phyloP scores from a whole-genome alignment of 176 grass and related monocot species.

The Carex myosuroides region DNA sequence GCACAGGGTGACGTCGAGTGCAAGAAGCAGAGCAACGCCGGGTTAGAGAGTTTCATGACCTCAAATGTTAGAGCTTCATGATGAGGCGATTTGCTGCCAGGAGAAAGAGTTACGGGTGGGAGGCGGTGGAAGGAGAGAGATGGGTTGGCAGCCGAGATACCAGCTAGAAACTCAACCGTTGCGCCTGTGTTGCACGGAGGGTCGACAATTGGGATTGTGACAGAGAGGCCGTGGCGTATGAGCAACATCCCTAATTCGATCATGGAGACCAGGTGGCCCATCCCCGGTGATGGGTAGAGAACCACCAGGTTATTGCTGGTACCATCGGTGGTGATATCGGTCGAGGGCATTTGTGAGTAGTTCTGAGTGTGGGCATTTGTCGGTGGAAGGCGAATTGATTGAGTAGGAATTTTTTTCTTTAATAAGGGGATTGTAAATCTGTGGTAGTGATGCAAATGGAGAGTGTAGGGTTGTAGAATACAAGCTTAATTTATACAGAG shows the following conservation, averaged over 20 bases:
- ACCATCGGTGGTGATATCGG: neutral
- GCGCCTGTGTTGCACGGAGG: slow-evolving; percentile 21
- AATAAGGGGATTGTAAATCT: neutral
- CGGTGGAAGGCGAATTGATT: neutral
- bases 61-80: neutral
- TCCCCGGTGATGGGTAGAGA: slow-evolving; percentile 30
- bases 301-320: slow-evolving; percentile 26
- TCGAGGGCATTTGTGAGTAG: neutral
- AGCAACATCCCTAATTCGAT: slow-evolving; percentile 38
- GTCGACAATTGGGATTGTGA: slow-evolving; percentile 26
- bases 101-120: neutral
- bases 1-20: slow-evolving; percentile 19
- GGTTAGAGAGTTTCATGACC: slow-evolving; percentile 17
- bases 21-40: slow-evolving; percentile 23
- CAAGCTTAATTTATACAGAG: neutral
- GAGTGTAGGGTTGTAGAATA: neutral
- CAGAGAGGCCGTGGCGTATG: slow-evolving; percentile 22
- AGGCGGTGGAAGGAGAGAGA: slow-evolving; percentile 31
- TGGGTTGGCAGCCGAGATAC: slow-evolving; percentile 19
- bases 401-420: neutral
- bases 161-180: slow-evolving; percentile 13
- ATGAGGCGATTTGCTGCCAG: slow-evolving; percentile 12
- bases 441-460: neutral
- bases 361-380: neutral
- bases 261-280: slow-evolving; percentile 36